Conservation (phyloP, 2,329 filamentous ascomycete species). For the Metarhizium robertsii region DNA sequence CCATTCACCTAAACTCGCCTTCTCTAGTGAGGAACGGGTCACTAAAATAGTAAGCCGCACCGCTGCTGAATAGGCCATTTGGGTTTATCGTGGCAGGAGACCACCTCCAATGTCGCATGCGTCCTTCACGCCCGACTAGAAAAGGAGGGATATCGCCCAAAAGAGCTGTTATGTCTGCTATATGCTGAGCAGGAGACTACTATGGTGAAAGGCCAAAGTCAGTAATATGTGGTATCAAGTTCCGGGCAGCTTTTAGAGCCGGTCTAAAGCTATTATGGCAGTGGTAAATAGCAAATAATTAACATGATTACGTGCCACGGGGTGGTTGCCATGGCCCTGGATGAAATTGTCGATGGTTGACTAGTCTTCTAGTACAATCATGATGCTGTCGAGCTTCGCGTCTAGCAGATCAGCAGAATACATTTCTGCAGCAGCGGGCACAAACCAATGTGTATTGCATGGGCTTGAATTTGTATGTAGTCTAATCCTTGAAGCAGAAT, state of each 20-base stretch:
- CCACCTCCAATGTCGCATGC: neutral
- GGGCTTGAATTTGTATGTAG: conserved; percentile 30
- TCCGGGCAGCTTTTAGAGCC: neutral
- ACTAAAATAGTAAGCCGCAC: neutral
- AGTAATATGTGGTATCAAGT: conserved; percentile 2
- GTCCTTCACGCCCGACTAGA: neutral
- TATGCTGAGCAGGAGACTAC: conserved; percentile 13
- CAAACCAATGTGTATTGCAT: conserved; percentile 34
- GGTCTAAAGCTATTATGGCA: conserved; percentile 12
- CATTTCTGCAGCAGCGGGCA: neutral
- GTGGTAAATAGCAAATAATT: conserved; percentile 8
- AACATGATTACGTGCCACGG: conserved; percentile 8
- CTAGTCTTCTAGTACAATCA: conserved; percentile 14
- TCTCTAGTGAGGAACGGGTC: neutral
- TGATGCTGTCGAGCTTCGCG: conserved; percentile 15
- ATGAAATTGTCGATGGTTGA: conserved; percentile 12
- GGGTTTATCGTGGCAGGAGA: neutral
- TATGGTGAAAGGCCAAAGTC: conserved; percentile 3
- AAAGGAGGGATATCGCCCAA: neutral
- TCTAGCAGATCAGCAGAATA: conserved; percentile 6
- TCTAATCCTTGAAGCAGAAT: conserved; percentile 29
- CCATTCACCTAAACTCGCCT: neutral
- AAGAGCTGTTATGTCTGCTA: neutral
- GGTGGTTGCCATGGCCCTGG: conserved; percentile 5
- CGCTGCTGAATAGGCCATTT: neutral